Evolutionary conservation across 352 stramenopile genomes (phyloP).

Genomic region (Saprolegnia parasitica): DNA sequence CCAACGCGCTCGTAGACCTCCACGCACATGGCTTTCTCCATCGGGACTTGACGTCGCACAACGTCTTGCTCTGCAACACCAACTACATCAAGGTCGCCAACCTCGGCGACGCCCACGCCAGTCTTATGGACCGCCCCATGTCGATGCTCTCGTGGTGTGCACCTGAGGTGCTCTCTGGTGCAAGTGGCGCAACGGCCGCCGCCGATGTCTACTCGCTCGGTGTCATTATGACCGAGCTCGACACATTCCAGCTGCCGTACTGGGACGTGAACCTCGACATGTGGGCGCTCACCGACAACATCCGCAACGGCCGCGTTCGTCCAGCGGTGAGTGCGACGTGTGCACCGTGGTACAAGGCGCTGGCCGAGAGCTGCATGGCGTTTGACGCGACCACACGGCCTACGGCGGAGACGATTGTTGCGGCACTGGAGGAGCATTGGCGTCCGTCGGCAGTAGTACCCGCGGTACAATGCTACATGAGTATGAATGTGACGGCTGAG

Average conservation of each 20-base stretch:
- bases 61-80: constrained; percentile 2
- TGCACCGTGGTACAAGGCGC: neutral
- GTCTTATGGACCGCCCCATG: constrained; percentile 15
- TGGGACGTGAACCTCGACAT: constrained; percentile 5
- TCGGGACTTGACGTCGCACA: constrained; percentile 6
- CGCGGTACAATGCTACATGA: too few species aligned
- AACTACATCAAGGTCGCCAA: constrained; percentile 11
- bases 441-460: too few species aligned
- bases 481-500: too few species aligned
- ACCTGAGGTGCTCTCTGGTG: constrained; percentile 15
- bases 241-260: constrained; percentile 18
- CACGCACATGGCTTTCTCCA: constrained; percentile 8
- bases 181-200: neutral
- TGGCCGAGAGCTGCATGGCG: constrained; percentile 1
- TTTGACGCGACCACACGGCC: neutral
- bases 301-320: constrained; percentile 6
- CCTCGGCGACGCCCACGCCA: constrained; percentile 3
- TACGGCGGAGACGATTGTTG: constrained; percentile 3
- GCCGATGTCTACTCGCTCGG: too few species aligned
- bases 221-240: too few species aligned
- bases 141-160: constrained; percentile 4
- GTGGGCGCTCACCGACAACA: constrained; percentile 18
- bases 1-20: constrained; percentile 6
- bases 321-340: neutral
- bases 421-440: neutral